A percentile compares a stretch with the other conserved stretches of the same genome.
phyloP scores from a whole-genome alignment of 1,284 basidiomycete species.

The Somion occarium region DNA sequence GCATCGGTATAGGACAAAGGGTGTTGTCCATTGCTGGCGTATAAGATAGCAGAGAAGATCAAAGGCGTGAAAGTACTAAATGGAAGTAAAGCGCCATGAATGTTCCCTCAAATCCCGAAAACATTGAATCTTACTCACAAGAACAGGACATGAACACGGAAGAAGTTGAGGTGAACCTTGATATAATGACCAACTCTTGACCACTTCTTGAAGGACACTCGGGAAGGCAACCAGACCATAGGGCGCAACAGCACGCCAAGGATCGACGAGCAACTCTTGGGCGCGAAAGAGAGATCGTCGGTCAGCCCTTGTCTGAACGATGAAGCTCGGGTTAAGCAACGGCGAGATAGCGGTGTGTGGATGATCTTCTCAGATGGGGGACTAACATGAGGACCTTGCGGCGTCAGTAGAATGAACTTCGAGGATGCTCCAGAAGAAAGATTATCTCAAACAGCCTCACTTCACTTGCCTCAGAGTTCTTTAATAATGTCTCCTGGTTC shows the following conservation, averaged over 20 bases:
- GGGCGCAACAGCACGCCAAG: not conserved
- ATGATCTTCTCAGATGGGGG: not conserved
- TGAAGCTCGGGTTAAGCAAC: not conserved
- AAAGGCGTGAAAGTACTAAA: constrained; percentile 71
- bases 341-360: not conserved
- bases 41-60: constrained; percentile 70
- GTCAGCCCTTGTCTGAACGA: not conserved
- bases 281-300: not conserved
- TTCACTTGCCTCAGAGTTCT: too few relatives aligned
- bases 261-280: not conserved
- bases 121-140: constrained; percentile 35
- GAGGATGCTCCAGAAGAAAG: not conserved
- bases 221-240: not conserved
- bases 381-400: not conserved
- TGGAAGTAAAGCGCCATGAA: constrained; percentile 7
- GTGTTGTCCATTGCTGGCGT: constrained; percentile 64
- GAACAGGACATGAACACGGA: constrained; percentile 53
- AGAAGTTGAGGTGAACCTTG: constrained; percentile 61
- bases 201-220: not conserved
- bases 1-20: constrained; percentile 70
- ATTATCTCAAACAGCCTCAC: not conserved
- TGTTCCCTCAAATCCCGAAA: not conserved
- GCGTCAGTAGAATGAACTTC: not conserved
- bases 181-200: constrained; percentile 19
- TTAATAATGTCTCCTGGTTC: too few relatives aligned